A percentile compares a stretch with the other conserved stretches of the same genome.
These are phyloP conservation scores for Bonia amplexicaulis DNA, from an alignment of 176 grass and related monocot species.

Conservation along the genomic window DNA sequence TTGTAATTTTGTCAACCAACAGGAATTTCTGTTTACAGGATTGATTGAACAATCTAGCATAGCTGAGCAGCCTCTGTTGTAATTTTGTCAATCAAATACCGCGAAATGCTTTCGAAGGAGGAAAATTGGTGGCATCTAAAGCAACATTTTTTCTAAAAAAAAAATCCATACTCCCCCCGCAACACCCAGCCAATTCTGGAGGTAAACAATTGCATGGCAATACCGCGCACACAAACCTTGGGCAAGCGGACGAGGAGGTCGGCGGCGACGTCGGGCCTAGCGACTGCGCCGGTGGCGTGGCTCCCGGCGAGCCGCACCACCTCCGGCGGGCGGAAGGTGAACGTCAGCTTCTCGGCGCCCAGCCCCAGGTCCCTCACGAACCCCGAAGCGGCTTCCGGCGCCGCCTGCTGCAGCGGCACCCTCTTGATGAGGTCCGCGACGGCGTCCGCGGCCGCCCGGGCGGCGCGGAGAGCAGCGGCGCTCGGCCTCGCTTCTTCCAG, in stretches of 20 bases:
- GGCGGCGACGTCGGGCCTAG: conserved; percentile 60
- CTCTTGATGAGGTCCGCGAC: conserved; percentile 47
- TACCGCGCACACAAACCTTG: conserved; percentile 41
- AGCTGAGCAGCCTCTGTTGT: not conserved
- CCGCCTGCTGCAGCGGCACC: conserved; percentile 50
- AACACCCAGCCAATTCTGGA: not conserved
- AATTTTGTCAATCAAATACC: not conserved
- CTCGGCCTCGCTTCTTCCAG: conserved; percentile 51
- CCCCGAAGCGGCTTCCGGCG: conserved; percentile 28
- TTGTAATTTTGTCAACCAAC: not conserved
- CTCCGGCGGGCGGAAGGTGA: conserved; percentile 59
- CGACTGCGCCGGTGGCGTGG: conserved; percentile 45
- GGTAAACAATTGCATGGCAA: not conserved
- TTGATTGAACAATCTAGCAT: not conserved
- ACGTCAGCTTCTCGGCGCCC: conserved; percentile 45
- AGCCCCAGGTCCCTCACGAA: conserved; percentile 64
- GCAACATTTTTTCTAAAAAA: too few species aligned
- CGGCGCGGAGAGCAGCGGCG: conserved; percentile 17
- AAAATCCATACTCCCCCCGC: not conserved
- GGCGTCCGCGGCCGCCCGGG: conserved; percentile 37
- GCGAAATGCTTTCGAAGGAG: not conserved
- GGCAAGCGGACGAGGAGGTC: conserved; percentile 86
- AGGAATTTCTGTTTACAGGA: not conserved
- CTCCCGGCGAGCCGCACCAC: conserved; percentile 56
- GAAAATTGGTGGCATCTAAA: not conserved